phyloP scores from a whole-genome alignment of 306 rosid genomes.

The Gastrolobium villosum region DNA sequence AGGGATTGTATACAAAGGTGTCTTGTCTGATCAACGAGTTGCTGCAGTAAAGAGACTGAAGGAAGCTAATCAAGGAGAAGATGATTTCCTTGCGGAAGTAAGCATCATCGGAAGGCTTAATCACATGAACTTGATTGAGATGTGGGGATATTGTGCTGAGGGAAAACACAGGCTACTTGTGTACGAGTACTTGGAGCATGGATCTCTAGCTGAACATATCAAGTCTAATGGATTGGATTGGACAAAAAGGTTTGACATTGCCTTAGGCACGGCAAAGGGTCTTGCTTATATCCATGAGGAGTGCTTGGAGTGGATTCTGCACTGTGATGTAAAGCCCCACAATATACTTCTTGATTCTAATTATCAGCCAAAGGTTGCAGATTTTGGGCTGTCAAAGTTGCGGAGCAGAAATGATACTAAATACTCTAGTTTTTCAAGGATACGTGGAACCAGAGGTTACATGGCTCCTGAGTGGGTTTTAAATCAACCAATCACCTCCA shows the following conservation, averaged over 20 bases:
- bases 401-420: constrained; percentile 31
- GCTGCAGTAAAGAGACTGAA: constrained; percentile 59
- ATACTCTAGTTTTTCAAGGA: constrained; percentile 28
- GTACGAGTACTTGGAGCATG: constrained; percentile 50
- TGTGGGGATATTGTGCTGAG: constrained; percentile 54
- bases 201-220: constrained; percentile 47
- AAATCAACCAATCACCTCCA: constrained; percentile 44
- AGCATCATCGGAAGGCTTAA: constrained; percentile 49
- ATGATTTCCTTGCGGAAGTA: constrained; percentile 46
- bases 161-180: constrained; percentile 46
- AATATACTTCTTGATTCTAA: constrained; percentile 47
- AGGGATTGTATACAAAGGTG: constrained; percentile 64
- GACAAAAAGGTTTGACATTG: constrained; percentile 43
- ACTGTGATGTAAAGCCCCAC: constrained; percentile 50
- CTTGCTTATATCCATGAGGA: constrained; percentile 48
- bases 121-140: constrained; percentile 54
- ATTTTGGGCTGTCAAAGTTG: constrained; percentile 50
- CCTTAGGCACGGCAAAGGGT: constrained; percentile 44
- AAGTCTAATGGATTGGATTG: constrained; percentile 40
- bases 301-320: constrained; percentile 51
- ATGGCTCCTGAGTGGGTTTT: constrained; percentile 52
- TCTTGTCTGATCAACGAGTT: constrained; percentile 53
- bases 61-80: constrained; percentile 56
- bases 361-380: constrained; percentile 44
- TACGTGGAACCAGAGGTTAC: constrained; percentile 48